phyloP scores from a whole-genome alignment of 2,329 filamentous ascomycete species.

The Stemphylium vesicarium region DNA sequence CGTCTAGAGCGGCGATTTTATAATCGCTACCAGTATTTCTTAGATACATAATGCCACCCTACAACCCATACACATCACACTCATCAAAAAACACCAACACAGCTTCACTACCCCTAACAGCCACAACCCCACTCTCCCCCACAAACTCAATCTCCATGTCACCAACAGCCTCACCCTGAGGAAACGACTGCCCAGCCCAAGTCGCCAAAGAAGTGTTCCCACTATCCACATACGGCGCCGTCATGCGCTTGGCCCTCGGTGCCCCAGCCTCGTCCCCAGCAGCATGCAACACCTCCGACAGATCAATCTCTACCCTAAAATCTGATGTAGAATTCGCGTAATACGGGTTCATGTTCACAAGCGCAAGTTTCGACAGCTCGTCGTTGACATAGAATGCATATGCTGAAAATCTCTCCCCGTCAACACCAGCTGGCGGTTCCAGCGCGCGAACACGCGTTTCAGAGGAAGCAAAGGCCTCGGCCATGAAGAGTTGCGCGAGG shows the following conservation, averaged over 20 bases:
- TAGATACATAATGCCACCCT: neutral
- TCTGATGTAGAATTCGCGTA: slow-evolving; percentile 7
- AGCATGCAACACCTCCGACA: neutral
- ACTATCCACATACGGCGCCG: slow-evolving; percentile 10
- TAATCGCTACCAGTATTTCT: neutral
- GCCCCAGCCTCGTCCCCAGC: neutral
- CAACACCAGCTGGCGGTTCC: neutral
- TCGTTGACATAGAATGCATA: slow-evolving; percentile 17
- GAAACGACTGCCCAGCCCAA: slow-evolving; percentile 16
- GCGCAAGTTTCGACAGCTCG: slow-evolving; percentile 8
- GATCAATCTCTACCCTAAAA: slow-evolving; percentile 1
- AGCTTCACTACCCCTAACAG: slow-evolving; percentile 12
- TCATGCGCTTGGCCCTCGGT: neutral
- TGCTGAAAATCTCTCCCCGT: slow-evolving; percentile 8
- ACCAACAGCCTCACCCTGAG: slow-evolving; percentile 7
- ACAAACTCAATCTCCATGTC: slow-evolving; percentile 9
- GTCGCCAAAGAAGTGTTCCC: neutral
- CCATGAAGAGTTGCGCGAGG: slow-evolving; percentile 15
- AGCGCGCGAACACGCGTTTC: slow-evolving; percentile 5
- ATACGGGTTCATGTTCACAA: slow-evolving; percentile 17
- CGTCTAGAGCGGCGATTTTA: too few species aligned
- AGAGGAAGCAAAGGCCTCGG: slow-evolving; percentile 7
- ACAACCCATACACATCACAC: slow-evolving; percentile 8
- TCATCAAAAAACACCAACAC: slow-evolving; percentile 12
- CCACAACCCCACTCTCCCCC: neutral